Evolutionary conservation across 1,284 basidiomycete genomes (phyloP).

Genomic region (Trametes versicolor): DNA sequence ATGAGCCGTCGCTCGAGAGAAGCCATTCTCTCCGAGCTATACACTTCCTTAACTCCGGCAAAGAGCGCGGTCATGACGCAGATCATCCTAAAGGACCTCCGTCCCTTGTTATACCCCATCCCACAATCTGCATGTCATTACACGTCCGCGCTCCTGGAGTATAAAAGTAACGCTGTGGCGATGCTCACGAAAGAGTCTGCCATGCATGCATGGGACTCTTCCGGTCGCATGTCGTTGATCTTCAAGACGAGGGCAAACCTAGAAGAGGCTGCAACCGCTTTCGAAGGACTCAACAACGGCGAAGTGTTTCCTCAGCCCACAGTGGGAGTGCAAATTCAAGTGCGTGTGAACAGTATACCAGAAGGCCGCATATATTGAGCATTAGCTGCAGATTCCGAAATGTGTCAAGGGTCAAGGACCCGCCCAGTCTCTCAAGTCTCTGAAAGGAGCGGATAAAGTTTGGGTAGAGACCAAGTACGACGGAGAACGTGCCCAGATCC

Average conservation of each 20-base stretch:
- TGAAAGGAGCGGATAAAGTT: constrained; percentile 56
- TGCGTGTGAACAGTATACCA: constrained; percentile 37
- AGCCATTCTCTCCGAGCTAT: constrained; percentile 63
- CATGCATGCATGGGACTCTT: constrained; percentile 78
- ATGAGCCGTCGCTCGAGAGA: constrained; percentile 45
- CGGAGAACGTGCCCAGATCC: constrained; percentile 90
- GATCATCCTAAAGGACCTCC: constrained; percentile 86
- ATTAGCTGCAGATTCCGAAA: constrained; percentile 75
- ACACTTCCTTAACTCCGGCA: constrained; percentile 60
- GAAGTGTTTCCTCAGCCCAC: constrained; percentile 38
- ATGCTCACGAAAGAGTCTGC: constrained; percentile 69
- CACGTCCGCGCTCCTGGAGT: constrained; percentile 58
- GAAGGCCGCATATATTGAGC: constrained; percentile 4
- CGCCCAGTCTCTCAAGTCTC: constrained; percentile 61
- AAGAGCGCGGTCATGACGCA: constrained; percentile 79
- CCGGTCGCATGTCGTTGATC: constrained; percentile 60
- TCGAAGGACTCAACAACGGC: constrained; percentile 48
- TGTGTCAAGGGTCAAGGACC: constrained; percentile 75
- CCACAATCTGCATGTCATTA: constrained; percentile 55
- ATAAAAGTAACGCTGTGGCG: constrained; percentile 64
- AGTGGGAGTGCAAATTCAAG: constrained; percentile 65
- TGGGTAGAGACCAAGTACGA: constrained; percentile 94
- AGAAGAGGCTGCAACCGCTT: constrained; percentile 58
- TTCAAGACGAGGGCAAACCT: constrained; percentile 66
- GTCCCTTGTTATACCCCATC: constrained; percentile 78